Conservation (phyloP, 176 grass and related monocot genomes). For the Musa beccarii region DNA sequence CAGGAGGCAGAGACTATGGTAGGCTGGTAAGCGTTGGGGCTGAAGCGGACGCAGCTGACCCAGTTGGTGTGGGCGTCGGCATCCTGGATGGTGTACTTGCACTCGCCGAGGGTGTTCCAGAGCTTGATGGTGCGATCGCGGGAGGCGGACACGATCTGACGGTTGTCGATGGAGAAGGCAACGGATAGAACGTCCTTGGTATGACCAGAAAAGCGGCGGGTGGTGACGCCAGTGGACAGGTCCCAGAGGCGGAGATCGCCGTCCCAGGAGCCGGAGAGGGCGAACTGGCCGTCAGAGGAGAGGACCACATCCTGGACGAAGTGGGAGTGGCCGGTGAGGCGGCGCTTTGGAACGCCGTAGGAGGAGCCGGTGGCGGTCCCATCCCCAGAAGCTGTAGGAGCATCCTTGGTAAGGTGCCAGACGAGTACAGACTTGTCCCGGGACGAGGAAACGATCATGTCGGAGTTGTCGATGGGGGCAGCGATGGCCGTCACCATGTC, state of each 20-base stretch:
- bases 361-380: background rate
- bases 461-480: background rate
- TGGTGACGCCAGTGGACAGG: background rate
- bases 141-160: slow-evolving; percentile 14
- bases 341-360: background rate
- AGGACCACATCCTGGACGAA: slow-evolving; percentile 18
- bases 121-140: slow-evolving; percentile 19
- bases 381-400: background rate
- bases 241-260: slow-evolving; percentile 15
- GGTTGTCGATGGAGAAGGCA: slow-evolving; percentile 13
- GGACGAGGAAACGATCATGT: background rate
- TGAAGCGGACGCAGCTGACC: slow-evolving; percentile 13
- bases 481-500: background rate
- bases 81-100: slow-evolving; percentile 16
- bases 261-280: slow-evolving; percentile 12
- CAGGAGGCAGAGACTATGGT: background rate
- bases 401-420: background rate
- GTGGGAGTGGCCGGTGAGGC: slow-evolving; percentile 14
- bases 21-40: background rate
- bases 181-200: slow-evolving; percentile 14
- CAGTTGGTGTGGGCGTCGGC: slow-evolving; percentile 3
- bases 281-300: slow-evolving; percentile 14
- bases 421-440: background rate
- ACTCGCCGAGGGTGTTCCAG: slow-evolving; percentile 15
- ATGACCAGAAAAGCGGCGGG: slow-evolving; percentile 8